Percentiles rank a stretch among this genome's conserved stretches.
phyloP scores from a whole-genome alignment of 345 rosid genomes.

The Populus tremula region DNA sequence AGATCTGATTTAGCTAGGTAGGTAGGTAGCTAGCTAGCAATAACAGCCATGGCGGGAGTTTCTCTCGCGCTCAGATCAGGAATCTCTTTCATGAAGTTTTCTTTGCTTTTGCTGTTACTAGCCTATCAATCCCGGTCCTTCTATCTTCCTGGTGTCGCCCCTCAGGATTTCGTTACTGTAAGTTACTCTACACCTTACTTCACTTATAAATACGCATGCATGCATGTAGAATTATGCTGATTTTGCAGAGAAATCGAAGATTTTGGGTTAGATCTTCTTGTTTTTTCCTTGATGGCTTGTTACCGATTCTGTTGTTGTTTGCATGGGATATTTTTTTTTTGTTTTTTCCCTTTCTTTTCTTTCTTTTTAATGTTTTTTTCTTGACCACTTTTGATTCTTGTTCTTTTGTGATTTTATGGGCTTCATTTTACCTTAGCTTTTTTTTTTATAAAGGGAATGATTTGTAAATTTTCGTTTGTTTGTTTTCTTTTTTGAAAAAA shows the following conservation, averaged over 20 bases:
- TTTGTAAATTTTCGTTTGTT: neutral
- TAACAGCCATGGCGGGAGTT: conserved; percentile 8
- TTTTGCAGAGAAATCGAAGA: neutral
- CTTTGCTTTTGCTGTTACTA: conserved; percentile 8
- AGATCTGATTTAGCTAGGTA: neutral
- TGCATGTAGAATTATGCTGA: neutral
- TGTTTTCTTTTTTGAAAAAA: neutral
- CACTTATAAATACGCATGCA: neutral
- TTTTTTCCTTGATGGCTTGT: neutral
- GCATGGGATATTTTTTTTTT: neutral
- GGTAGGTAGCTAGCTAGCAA: neutral
- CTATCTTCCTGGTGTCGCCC: conserved; percentile 82
- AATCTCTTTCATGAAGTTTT: neutral
- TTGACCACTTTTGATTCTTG: neutral
- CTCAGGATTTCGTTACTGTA: conserved; percentile 59
- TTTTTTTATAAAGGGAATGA: neutral
- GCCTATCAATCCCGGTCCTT: conserved; percentile 36
- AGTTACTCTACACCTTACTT: neutral
- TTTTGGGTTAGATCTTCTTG: neutral
- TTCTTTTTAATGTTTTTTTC: too few relatives aligned
- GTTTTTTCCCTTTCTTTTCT: neutral
- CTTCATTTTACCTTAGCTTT: neutral
- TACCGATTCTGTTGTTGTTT: neutral
- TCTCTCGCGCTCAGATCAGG: conserved; percentile 8
- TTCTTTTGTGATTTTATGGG: neutral